Evolutionary conservation across 2,329 filamentous ascomycete species (phyloP).

Genomic region (Diaporthe citri): DNA sequence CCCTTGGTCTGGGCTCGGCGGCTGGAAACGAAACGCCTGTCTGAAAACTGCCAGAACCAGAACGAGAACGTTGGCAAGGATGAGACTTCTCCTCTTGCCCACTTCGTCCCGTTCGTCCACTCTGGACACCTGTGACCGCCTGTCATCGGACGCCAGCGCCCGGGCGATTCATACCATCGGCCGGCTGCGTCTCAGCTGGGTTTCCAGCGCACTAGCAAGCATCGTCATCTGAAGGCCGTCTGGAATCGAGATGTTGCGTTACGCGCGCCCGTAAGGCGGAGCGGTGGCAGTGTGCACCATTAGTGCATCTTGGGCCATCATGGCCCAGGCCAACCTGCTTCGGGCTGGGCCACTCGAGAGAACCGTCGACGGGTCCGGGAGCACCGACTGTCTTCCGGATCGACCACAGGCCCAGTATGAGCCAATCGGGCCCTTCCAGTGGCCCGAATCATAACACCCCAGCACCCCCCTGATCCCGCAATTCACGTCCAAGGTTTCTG

Average conservation of each 20-base stretch:
- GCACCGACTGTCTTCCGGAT: slow-evolving; percentile 26
- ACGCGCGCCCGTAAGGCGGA: slow-evolving; percentile 14
- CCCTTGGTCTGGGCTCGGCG: not conserved
- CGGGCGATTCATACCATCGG: not conserved
- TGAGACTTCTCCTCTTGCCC: not conserved
- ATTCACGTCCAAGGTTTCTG: slow-evolving; percentile 15
- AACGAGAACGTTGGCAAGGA: not conserved
- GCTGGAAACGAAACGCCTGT: not conserved
- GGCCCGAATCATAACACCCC: slow-evolving; percentile 22
- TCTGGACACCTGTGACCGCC: not conserved
- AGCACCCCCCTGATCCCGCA: slow-evolving; percentile 23
- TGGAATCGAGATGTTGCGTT: not conserved
- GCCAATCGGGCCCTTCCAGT: slow-evolving; percentile 24
- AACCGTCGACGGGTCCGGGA: slow-evolving; percentile 24
- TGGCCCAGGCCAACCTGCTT: not conserved
- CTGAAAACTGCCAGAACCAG: not conserved
- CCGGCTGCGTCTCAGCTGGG: slow-evolving; percentile 20
- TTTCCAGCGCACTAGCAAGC: not conserved
- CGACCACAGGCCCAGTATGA: slow-evolving; percentile 15
- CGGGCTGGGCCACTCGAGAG: slow-evolving; percentile 5
- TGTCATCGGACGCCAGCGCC: not conserved
- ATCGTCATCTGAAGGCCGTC: slow-evolving; percentile 4
- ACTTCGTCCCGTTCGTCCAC: slow-evolving; percentile 14
- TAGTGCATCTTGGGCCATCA: not conserved
- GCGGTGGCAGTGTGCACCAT: slow-evolving; percentile 16